Conservation (phyloP, 148 eudicot species). For the Dysphania ambrosioides region DNA sequence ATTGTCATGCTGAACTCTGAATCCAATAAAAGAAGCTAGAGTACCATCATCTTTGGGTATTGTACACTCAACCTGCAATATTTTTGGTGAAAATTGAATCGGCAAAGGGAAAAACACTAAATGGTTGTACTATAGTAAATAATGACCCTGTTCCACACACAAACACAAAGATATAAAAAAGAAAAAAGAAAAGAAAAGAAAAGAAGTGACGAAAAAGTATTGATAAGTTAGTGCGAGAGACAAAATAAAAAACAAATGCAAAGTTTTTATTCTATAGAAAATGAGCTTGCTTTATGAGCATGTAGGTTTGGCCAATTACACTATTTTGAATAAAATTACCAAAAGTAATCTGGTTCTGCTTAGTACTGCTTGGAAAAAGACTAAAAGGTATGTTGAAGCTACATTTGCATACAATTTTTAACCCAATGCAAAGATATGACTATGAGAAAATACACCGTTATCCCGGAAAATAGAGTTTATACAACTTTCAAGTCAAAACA, state of each 20-base stretch:
- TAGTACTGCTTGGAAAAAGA: neutral
- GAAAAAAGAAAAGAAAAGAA: neutral
- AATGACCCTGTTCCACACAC: neutral
- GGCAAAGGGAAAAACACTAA: neutral
- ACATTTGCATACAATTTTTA: slow-evolving; percentile 3
- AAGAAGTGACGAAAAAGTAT: no score
- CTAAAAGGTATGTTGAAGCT: neutral
- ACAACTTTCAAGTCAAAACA: neutral
- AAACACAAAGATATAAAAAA: neutral
- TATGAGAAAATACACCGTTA: neutral
- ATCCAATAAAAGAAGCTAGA: slow-evolving; percentile 83
- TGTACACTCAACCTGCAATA: slow-evolving; percentile 88
- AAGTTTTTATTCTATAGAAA: neutral
- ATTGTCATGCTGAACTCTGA: slow-evolving; percentile 95
- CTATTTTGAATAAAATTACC: neutral
- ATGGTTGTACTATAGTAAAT: neutral
- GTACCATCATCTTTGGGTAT: slow-evolving; percentile 96
- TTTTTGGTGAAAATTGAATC: slow-evolving; percentile 17
- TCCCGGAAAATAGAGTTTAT: no score
- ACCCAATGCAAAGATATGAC: neutral
- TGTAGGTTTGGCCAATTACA: neutral
- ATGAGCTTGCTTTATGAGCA: neutral
- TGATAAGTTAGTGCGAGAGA: neutral
- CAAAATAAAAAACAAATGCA: neutral
- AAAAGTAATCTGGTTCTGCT: neutral